Percentiles rank a stretch among this genome's conserved stretches.
These are phyloP conservation scores for Candolleomyces efflorescens DNA, from an alignment of 768 basidiomycete genomes.

Conservation along the genomic window DNA sequence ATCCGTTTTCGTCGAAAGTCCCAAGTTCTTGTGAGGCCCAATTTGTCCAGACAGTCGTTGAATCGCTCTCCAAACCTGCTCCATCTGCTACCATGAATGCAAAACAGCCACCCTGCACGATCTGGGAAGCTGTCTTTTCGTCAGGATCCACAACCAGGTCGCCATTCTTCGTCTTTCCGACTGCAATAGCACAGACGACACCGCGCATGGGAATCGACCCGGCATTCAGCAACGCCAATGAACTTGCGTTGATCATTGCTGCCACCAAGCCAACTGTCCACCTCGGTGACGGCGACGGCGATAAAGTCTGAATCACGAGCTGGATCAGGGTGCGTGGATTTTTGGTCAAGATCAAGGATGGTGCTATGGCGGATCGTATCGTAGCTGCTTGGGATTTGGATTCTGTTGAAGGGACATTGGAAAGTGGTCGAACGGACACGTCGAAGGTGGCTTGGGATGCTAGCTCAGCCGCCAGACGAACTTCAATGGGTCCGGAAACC, in stretches of 20 bases:
- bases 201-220: constrained; percentile 73
- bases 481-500: constrained; percentile 78
- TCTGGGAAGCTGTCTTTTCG: constrained; percentile 32
- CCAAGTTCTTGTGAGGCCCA: constrained; percentile 35
- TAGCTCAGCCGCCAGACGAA: constrained; percentile 62
- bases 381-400: constrained; percentile 54
- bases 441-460: constrained; percentile 75
- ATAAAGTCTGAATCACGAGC: constrained; percentile 67
- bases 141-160: constrained; percentile 49
- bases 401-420: constrained; percentile 64
- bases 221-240: constrained; percentile 63
- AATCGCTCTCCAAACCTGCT: constrained; percentile 11
- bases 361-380: constrained; percentile 55
- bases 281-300: constrained; percentile 16
- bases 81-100: constrained; percentile 54
- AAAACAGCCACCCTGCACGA: constrained; percentile 57
- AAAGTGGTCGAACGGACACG: constrained; percentile 65
- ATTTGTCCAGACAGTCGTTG: constrained; percentile 54
- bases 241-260: constrained; percentile 66
- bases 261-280: constrained; percentile 47
- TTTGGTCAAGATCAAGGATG: constrained; percentile 59
- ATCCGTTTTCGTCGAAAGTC: constrained; percentile 35
- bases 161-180: constrained; percentile 34
- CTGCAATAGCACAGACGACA: constrained; percentile 64
- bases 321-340: constrained; percentile 75